Evolutionary conservation across 441 rosid genomes (phyloP), one percentile per base, ranked within the genome.

Genomic region (Populus trichocarpa): DNA sequence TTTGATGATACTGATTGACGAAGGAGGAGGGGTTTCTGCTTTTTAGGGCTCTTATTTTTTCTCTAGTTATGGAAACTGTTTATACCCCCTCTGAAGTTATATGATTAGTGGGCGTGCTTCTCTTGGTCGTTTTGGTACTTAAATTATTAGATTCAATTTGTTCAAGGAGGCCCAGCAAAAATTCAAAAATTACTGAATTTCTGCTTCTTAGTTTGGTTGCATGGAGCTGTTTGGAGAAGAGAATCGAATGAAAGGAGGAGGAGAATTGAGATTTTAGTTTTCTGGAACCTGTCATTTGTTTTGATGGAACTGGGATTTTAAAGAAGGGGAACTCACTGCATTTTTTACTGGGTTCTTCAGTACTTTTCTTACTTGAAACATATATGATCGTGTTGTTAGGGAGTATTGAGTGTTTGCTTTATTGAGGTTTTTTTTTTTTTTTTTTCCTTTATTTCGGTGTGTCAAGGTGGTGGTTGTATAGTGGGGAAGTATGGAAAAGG

Each of bases 401-500:
- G 77, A 78, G 78, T 80, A 69, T 69, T 78, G 80, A 76, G 71
- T 66, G 69, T 81, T 67, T 32, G 77, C 71, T 69, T 80, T 57
- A 35, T 81, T 86, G 63, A 33, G 32, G 32, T 28, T 28, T 28
- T 28, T 3, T 30, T 30, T 30, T 30, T 30, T 30, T 30, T 30
- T 30, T 75, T 6, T 64, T 70, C 68, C 70, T 70, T 30, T 38
- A 18, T 53, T 28, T 74, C 53, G 72, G 57, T 53, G 13, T 81
- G 74, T 70, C 70, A 67, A 63, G 32, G 73, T 71, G 73, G 46
- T 66, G 72, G 46, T 73, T 82, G n/a, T 73, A 59, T 76, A 46
- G 74, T 69, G 4, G 33, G 72, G n/a, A 76, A 59, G 35, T 76
- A 92, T 87, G 95, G 93, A 88, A 76, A 86, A 89, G 64, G 87